phyloP scores from a whole-genome alignment of 495 filamentous ascomycete species.

The Parathielavia hyrcaniae region DNA sequence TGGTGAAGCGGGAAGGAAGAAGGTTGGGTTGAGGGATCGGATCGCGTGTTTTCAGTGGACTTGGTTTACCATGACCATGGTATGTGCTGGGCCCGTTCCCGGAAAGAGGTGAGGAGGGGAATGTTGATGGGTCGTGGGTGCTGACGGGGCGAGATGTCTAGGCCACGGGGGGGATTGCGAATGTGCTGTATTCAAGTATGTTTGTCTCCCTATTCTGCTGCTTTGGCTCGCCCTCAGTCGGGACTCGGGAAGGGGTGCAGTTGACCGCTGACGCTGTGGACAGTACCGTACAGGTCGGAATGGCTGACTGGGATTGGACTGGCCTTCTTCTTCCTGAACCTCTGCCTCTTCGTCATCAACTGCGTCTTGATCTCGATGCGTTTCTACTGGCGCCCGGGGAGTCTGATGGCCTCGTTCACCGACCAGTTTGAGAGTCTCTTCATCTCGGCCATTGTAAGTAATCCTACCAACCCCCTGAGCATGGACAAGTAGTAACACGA shows the following conservation, averaged over 20 bases:
- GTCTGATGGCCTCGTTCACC: conserved; percentile 62
- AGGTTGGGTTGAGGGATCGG: conserved; percentile 40
- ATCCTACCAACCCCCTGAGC: background rate
- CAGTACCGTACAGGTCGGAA: conserved; percentile 62
- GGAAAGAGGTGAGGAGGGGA: background rate
- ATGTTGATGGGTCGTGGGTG: background rate
- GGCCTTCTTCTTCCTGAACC: conserved; percentile 69
- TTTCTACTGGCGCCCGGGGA: conserved; percentile 65
- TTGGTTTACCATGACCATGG: conserved; percentile 72
- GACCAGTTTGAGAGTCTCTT: conserved; percentile 80
- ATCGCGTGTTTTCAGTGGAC: conserved; percentile 54
- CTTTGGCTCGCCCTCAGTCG: background rate
- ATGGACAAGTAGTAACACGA: background rate
- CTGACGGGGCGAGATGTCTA: conserved; percentile 10
- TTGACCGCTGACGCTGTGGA: background rate
- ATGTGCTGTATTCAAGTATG: conserved; percentile 64
- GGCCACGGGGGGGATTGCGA: conserved; percentile 78
- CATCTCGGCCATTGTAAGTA: conserved; percentile 59
- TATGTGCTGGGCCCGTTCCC: conserved; percentile 15
- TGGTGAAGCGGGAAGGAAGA: conserved; percentile 18
- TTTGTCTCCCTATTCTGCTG: conserved; percentile 8
- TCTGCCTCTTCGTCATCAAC: conserved; percentile 65
- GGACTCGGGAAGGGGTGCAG: too few relatives aligned
- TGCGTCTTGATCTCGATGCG: conserved; percentile 59
- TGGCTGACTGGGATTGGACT: conserved; percentile 68